Conservation (phyloP, 2,329 filamentous ascomycete genomes). For the Beauveria bassiana region DNA sequence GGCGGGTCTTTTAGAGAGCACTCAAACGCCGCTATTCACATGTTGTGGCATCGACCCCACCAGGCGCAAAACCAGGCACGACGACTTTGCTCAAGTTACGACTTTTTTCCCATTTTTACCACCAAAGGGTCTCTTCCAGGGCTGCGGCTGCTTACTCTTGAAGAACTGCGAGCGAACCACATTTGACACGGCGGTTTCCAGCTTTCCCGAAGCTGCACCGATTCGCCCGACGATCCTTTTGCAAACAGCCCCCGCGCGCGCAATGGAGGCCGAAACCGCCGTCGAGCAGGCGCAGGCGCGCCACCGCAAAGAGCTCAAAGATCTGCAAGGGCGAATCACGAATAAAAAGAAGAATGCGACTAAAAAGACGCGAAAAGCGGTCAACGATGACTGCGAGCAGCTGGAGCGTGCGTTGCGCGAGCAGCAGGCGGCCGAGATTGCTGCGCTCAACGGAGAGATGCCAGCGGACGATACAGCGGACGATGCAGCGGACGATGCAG, state of each 20-base stretch:
- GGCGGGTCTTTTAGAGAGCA: no score
- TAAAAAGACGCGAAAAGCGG: slow-evolving; percentile 71
- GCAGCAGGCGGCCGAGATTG: slow-evolving; percentile 55
- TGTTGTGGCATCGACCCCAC: neutral
- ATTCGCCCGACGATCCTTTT: no score
- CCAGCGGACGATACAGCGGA: slow-evolving; percentile 6
- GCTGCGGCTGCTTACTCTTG: neutral
- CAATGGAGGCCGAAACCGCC: slow-evolving; percentile 38
- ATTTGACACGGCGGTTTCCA: neutral
- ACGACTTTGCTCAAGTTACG: neutral
- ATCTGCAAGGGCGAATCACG: slow-evolving; percentile 77
- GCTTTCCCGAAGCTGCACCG: neutral
- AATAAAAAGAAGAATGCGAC: slow-evolving; percentile 96
- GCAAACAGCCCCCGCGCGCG: neutral
- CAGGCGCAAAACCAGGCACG: neutral
- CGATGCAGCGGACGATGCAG: slow-evolving; percentile 6
- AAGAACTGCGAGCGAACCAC: neutral
- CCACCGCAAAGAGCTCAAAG: slow-evolving; percentile 82
- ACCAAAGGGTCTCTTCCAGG: neutral
- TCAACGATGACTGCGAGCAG: slow-evolving; percentile 68
- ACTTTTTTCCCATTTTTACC: neutral
- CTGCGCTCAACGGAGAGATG: slow-evolving; percentile 27
- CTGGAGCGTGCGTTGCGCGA: slow-evolving; percentile 61
- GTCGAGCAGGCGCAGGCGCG: slow-evolving; percentile 72
- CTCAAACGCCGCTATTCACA: neutral